A percentile compares a stretch with the other conserved stretches of the same genome.
Evolutionary conservation across 1,284 basidiomycete species (phyloP).

Genomic region (Ceratobasidium sp.): DNA sequence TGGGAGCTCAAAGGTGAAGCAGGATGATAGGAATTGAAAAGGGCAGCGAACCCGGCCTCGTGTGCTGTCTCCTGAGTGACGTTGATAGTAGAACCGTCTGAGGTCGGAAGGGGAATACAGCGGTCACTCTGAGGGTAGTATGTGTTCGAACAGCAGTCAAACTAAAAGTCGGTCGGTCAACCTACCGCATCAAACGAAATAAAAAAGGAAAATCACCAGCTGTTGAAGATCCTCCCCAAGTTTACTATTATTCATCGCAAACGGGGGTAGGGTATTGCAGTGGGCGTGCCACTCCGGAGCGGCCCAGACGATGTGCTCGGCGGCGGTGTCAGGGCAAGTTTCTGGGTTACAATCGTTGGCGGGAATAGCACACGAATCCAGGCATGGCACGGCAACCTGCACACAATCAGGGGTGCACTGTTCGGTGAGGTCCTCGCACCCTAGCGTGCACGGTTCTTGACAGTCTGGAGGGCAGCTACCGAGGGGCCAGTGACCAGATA

Average conservation of each 20-base stretch:
- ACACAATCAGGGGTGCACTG: conserved; percentile 35
- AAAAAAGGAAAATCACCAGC: conserved; percentile 8
- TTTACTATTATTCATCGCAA: conserved; percentile 16
- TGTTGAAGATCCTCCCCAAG: conserved; percentile 16
- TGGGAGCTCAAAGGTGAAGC: conserved; percentile 7
- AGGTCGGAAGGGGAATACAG: conserved; percentile 23
- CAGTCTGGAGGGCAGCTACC: conserved; percentile 8
- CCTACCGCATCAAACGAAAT: background rate
- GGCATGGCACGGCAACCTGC: conserved; percentile 33
- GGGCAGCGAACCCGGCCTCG: background rate
- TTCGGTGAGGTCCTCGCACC: conserved; percentile 35
- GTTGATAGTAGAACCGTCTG: conserved; percentile 21
- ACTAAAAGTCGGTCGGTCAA: conserved; percentile 1
- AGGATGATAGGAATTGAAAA: conserved; percentile 26
- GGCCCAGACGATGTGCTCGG: conserved; percentile 3
- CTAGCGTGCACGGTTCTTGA: conserved; percentile 22
- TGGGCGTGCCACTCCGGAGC: conserved; percentile 21
- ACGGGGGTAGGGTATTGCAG: background rate
- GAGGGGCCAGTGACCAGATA: conserved; percentile 16
- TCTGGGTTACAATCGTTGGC: conserved; percentile 23
- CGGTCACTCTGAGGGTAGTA: conserved; percentile 39
- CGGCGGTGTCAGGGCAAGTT: conserved; percentile 22
- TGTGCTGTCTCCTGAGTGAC: conserved; percentile 26
- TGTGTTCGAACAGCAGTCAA: conserved; percentile 34
- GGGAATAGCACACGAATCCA: conserved; percentile 15